phyloP scores from a whole-genome alignment of 139 green algal species.

The Picochlorum sp. region DNA sequence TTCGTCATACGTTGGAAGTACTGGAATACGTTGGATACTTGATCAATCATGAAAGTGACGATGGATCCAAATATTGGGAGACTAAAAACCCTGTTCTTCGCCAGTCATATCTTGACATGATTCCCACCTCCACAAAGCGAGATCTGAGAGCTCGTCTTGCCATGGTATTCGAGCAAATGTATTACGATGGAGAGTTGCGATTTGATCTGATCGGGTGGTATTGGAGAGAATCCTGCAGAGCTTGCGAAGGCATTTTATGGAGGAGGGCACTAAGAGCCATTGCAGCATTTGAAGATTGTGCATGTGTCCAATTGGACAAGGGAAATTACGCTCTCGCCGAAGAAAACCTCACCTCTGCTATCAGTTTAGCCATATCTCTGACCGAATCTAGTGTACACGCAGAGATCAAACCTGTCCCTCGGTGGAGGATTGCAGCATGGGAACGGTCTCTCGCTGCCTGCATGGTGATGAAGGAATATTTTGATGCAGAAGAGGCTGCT shows the following conservation, averaged over 20 bases:
- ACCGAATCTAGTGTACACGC: no score
- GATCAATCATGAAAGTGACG: no score
- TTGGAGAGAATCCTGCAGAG: neutral
- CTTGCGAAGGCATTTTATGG: neutral
- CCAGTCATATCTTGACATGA: neutral
- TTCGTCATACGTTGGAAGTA: no score
- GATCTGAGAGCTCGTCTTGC: neutral
- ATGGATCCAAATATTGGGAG: no score
- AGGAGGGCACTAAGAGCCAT: neutral
- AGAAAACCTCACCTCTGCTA: neutral
- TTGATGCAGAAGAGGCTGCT: no score
- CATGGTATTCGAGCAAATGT: neutral
- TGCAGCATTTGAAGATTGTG: neutral
- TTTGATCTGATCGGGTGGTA: neutral
- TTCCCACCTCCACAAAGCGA: neutral
- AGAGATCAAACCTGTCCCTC: neutral
- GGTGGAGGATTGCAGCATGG: constrained; percentile 1
- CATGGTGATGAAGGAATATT: neutral
- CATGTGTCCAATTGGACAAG: neutral
- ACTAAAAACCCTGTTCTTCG: no score
- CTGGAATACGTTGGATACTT: no score
- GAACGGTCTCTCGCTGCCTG: neutral
- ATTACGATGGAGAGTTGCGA: neutral
- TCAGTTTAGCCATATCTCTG: no score
- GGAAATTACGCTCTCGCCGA: neutral